Evolutionary conservation across 2,329 filamentous ascomycete species (phyloP), one percentile per base, ranked within the genome.

Genomic region (Fusarium metavorans): DNA sequence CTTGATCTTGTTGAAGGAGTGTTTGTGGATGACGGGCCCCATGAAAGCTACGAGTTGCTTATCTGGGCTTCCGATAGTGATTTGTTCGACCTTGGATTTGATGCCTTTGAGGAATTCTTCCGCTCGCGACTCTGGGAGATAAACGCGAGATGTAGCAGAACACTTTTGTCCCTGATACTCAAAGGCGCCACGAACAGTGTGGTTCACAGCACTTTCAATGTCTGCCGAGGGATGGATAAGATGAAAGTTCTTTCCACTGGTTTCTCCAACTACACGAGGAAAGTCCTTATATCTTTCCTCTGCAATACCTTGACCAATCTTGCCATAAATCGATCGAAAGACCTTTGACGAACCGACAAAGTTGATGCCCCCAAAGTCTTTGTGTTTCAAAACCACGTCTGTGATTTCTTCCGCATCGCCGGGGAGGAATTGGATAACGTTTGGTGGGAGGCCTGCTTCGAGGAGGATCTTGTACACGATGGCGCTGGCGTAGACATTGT

Each of bases 161-260:
- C 87, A 88, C 79, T 88, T 88, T 72, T 88, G 86, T 23, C 87
- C 87, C 68, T 86, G 84, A 77, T 85, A 88, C 78, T 88, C 87
- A 71, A 87, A 88, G 0, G 86, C 83, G 20, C 83, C 85, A 25
- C 86, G 84, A 57, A 88, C 83, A 4, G 86, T 87, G 70, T 87
- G 83, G 45, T 84, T 77, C 11, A 81, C 86, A 1, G 86, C 85
- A 70, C 84, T 87, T n/a, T 80, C 77, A 45, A 88, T 74, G 67
- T 88, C 85, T 14, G 86, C 86, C 3, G 86, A 85, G 0, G 80
- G 72, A 77, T 67, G 58, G 5, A 67, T 48, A 1, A 67, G 48
- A 27, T 56, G 45, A 10, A 52, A 88, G 80, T 88, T 88, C 83
- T 88, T 88, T 63, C 86, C 86, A 60, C 84, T 57, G 5, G 86